Evolutionary conservation across 208 protist genomes (phyloP), one percentile per base, ranked within the genome.

Genomic region (Trichomonas tenax): DNA sequence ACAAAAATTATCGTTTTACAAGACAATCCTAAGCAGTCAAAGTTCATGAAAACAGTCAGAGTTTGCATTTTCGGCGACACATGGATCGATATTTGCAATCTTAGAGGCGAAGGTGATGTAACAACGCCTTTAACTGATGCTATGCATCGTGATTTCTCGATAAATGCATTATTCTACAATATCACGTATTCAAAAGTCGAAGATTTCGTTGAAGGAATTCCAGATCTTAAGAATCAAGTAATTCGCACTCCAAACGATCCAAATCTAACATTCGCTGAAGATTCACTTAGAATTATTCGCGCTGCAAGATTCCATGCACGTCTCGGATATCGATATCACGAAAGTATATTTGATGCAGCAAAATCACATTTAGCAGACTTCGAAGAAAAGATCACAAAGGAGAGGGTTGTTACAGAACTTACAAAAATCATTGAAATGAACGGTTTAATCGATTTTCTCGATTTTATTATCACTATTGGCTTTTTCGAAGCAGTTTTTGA

Each of bases 91-190:
- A 38, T 93, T 38, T 93, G 86, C 31, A 38, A n/a, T 38, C 38
- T 93, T 38, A 48, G 44, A 40, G n/a, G 14, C 0, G 40, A 34
- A n/a, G 49, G 45, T 21, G 44, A 23, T 58, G 23, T 97, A 44
- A 98, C 98, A 45, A 98, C 98, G 45, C 86, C 98, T 23, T 0
- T 90, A n/a, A 98, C 99, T 96, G 99, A 99, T 97, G 98, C 99
- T 8, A 90, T 98, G 38, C 97, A 99, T n/a, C 98, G 99, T 41
- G 99, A 99, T 97, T 99, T 99, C 96, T 99, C 99, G 31, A 98
- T 99, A 58, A 99, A 99, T 97, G 97, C 98, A 26, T 98, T 99
- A 11, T 99, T 99, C 96, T 99, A 99, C 96, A 99, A 99, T 97
- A 97, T 99, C 31, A 98, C 99, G 97, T 98, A 97, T 17, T 97